Evolutionary conservation across 2,329 filamentous ascomycete species (phyloP).

Genomic region (Myriosclerotinia curreyana): DNA sequence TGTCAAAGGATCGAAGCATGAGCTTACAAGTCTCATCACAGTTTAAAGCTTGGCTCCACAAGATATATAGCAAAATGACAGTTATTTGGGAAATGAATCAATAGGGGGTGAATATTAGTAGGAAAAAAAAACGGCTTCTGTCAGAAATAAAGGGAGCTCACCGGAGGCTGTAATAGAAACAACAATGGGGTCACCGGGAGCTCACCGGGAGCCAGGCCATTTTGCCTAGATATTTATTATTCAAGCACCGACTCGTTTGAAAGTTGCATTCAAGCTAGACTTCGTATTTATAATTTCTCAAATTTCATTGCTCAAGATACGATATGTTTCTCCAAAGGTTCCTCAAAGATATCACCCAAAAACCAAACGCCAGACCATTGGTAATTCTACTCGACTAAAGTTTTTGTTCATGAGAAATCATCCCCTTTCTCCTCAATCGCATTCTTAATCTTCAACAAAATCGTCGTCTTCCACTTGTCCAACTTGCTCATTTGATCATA

Average conservation of each 20-base stretch:
- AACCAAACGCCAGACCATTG: slow-evolving; percentile 18
- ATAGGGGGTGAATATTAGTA: background rate
- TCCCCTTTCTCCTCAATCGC: slow-evolving; percentile 70
- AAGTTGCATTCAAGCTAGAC: no score
- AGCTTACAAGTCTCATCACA: no score
- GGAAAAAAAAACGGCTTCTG: background rate
- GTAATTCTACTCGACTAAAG: background rate
- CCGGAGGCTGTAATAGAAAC: background rate
- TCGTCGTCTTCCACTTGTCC: slow-evolving; percentile 94
- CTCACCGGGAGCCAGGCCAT: no score
- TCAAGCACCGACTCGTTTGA: no score
- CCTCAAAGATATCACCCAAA: background rate
- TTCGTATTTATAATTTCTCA: no score
- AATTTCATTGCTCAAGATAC: no score
- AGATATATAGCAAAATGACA: no score
- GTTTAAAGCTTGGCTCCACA: no score
- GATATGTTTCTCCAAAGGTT: background rate
- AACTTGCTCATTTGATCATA: slow-evolving; percentile 91
- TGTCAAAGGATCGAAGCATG: no score
- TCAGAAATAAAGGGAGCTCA: background rate
- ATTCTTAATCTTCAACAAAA: slow-evolving; percentile 80
- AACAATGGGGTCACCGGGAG: background rate
- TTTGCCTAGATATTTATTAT: no score
- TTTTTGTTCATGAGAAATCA: slow-evolving; percentile 57
- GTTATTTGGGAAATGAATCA: no score